A percentile compares a stretch with the other conserved stretches of the same genome.
Evolutionary conservation across 345 rosid species (phyloP).

Genomic region (Clausena lansium): DNA sequence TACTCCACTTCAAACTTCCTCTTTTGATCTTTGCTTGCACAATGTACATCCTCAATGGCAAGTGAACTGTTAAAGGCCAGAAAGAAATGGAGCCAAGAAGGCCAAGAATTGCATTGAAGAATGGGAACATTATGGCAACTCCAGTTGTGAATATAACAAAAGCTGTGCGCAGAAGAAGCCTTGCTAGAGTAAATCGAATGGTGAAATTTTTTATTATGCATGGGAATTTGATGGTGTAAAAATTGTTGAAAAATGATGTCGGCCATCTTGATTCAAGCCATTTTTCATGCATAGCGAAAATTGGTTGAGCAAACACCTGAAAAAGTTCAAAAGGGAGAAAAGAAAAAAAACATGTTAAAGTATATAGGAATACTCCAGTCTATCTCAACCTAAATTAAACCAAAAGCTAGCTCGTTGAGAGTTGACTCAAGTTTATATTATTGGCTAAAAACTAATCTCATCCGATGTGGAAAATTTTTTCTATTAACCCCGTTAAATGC

Average conservation of each 20-base stretch:
- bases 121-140: conserved; percentile 21
- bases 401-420: too few relatives aligned
- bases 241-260: conserved; percentile 15
- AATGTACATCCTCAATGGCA: conserved; percentile 22
- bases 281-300: conserved; percentile 24
- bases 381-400: too few relatives aligned
- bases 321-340: not conserved
- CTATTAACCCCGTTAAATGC: too few relatives aligned
- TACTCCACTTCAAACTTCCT: conserved; percentile 10
- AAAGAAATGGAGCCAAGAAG: conserved; percentile 19
- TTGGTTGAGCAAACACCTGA: conserved; percentile 34
- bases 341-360: too few relatives aligned
- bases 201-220: not conserved
- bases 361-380: too few relatives aligned
- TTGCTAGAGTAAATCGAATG: not conserved
- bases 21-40: conserved; percentile 18
- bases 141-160: conserved; percentile 9
- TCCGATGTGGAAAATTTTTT: too few relatives aligned
- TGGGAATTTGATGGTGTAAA: conserved; percentile 8
- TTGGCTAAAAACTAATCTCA: too few relatives aligned
- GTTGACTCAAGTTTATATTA: too few relatives aligned
- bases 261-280: conserved; percentile 19
- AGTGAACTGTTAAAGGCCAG: conserved; percentile 27
- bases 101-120: conserved; percentile 28
- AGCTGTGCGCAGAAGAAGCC: conserved; percentile 8